Evolutionary conservation across 129 eudicot species (phyloP).

Genomic region (Flaveria ramosissima): DNA sequence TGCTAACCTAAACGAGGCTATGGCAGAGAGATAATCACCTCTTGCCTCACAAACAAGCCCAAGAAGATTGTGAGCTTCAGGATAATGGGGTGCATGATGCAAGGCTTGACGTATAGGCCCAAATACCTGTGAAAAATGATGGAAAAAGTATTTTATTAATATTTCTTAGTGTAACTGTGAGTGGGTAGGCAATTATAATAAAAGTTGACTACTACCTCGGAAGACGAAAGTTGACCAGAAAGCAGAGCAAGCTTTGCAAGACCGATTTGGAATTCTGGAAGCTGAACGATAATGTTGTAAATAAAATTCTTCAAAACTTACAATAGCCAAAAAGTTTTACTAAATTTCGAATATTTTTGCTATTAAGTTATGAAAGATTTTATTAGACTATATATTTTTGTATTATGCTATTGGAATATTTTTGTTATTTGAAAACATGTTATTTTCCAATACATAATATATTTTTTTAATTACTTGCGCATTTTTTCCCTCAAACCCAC

Average conservation of each 20-base stretch:
- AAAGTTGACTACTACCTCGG: slow-evolving; percentile 57
- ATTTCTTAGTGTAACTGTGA: not conserved
- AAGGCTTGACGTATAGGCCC: slow-evolving; percentile 90
- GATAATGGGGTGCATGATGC: slow-evolving; percentile 86
- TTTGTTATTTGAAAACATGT: no score
- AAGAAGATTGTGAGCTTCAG: slow-evolving; percentile 85
- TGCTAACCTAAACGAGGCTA: slow-evolving; percentile 70
- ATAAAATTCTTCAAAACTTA: slow-evolving; percentile 22
- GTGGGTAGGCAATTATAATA: not conserved
- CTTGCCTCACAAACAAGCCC: slow-evolving; percentile 88
- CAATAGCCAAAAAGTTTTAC: not conserved
- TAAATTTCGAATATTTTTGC: not conserved
- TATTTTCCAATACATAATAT: no score
- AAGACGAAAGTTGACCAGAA: slow-evolving; percentile 73
- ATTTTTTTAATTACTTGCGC: no score
- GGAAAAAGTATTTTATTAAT: not conserved
- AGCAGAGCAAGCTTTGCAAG: slow-evolving; percentile 84
- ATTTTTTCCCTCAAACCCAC: no score
- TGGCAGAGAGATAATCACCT: slow-evolving; percentile 66
- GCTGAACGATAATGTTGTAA: slow-evolving; percentile 50
- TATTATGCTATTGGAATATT: no score
- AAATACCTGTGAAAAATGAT: slow-evolving; percentile 54
- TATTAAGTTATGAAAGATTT: no score
- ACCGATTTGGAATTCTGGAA: slow-evolving; percentile 93
- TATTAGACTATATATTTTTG: no score